A percentile compares a stretch with the other conserved stretches of the same genome.
Evolutionary conservation across 2,329 filamentous ascomycete genomes (phyloP).

Genomic region (Mycosphaerella arachidis): DNA sequence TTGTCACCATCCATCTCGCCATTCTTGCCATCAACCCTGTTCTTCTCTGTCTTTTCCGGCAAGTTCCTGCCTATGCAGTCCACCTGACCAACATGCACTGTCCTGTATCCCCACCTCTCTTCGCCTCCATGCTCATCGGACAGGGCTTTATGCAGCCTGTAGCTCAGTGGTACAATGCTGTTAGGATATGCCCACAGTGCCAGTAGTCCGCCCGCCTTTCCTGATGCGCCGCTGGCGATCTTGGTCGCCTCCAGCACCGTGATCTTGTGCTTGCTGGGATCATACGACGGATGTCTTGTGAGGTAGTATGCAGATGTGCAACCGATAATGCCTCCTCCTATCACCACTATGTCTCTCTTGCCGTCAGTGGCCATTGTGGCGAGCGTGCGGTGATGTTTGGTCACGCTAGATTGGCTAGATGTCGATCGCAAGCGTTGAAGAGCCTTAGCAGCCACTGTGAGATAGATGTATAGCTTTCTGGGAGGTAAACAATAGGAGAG

Average conservation of each 20-base stretch:
- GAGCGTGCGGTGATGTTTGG: not conserved
- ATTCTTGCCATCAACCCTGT: slow-evolving; percentile 26
- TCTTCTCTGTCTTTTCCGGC: slow-evolving; percentile 26
- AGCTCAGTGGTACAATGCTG: slow-evolving; percentile 80
- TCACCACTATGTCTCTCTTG: slow-evolving; percentile 34
- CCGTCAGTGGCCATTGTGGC: slow-evolving; percentile 28
- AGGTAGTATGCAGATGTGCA: slow-evolving; percentile 87
- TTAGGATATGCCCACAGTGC: slow-evolving; percentile 87
- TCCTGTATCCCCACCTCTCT: slow-evolving; percentile 80
- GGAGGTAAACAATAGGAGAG: not conserved
- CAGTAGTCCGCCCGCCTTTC: slow-evolving; percentile 87
- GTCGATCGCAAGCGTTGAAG: not conserved
- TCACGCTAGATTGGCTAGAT: not conserved
- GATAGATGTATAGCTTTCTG: not conserved
- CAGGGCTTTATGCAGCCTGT: slow-evolving; percentile 74
- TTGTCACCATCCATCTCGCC: slow-evolving; percentile 31
- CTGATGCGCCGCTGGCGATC: slow-evolving; percentile 86
- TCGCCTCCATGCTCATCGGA: slow-evolving; percentile 77
- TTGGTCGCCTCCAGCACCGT: slow-evolving; percentile 81
- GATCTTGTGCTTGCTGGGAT: slow-evolving; percentile 69
- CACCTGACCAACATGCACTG: slow-evolving; percentile 67
- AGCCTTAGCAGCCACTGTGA: slow-evolving; percentile 2
- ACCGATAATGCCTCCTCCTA: slow-evolving; percentile 86
- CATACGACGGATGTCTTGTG: slow-evolving; percentile 76
- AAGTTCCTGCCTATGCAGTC: slow-evolving; percentile 47